phyloP scores from a whole-genome alignment of 768 basidiomycete genomes.

The Boletus subcaerulescens region DNA sequence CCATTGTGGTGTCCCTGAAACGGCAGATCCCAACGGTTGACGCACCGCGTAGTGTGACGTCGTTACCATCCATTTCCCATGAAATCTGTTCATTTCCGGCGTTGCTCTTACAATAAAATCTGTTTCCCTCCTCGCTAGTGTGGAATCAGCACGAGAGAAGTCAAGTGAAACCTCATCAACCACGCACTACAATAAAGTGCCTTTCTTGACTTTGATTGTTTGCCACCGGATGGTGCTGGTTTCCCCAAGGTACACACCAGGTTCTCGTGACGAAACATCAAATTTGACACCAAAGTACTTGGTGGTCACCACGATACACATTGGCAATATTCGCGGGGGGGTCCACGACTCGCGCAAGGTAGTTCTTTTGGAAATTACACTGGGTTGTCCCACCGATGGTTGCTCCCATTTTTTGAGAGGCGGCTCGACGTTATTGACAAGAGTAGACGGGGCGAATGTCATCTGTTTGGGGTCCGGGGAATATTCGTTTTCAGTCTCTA shows the following conservation, averaged over 20 bases:
- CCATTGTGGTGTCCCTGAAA: neutral
- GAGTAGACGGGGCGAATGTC: too few relatives aligned
- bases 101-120: neutral
- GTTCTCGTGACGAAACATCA: neutral
- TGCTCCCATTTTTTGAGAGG: too few relatives aligned
- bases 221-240: neutral
- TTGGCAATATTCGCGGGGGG: neutral
- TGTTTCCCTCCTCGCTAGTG: neutral
- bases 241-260: neutral
- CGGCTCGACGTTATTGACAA: too few relatives aligned
- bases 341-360: neutral
- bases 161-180: too few relatives aligned
- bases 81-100: neutral
- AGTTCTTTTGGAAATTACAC: too few relatives aligned
- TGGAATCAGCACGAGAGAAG: neutral
- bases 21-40: neutral
- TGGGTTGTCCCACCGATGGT: too few relatives aligned
- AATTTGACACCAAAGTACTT: slow-evolving; percentile 4
- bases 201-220: neutral
- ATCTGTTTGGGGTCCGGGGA: too few relatives aligned
- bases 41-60: neutral
- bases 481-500: too few relatives aligned
- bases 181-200: neutral
- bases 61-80: neutral
- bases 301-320: neutral